A percentile compares a stretch with the other conserved stretches of the same genome.
Evolutionary conservation across 2,329 filamentous ascomycete genomes (phyloP).

Genomic region (Apiospora pterosperma): DNA sequence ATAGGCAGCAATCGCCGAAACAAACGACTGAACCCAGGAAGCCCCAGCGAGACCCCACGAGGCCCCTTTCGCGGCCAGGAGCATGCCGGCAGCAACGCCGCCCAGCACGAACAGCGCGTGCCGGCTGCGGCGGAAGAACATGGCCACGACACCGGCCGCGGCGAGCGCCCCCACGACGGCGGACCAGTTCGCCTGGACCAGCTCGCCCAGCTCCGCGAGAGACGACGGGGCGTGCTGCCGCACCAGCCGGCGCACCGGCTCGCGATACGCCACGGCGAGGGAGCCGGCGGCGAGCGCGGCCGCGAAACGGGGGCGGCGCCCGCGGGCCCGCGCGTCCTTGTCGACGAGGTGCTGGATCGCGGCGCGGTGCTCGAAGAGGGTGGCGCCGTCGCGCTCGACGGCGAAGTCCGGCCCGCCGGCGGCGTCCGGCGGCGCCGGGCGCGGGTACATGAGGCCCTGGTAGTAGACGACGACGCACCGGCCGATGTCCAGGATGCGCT

Average conservation of each 20-base stretch:
- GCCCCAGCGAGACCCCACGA: not conserved
- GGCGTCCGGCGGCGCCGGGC: not conserved
- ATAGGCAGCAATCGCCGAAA: not conserved
- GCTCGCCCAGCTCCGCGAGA: not conserved
- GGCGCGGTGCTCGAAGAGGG: not conserved
- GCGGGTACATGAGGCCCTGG: conserved; percentile 26
- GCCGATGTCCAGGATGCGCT: conserved; percentile 19
- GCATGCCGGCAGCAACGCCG: not conserved
- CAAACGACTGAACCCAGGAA: not conserved
- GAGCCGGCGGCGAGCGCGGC: not conserved
- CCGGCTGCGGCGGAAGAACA: not conserved
- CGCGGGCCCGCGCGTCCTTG: too few species aligned
- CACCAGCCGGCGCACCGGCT: not conserved
- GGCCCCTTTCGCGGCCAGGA: not conserved
- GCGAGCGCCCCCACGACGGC: not conserved
- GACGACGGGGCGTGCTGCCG: not conserved
- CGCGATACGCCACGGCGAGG: not conserved
- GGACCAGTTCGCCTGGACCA: not conserved
- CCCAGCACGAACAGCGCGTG: not conserved
- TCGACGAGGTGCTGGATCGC: not conserved
- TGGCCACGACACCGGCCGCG: not conserved
- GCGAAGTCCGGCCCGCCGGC: not conserved
- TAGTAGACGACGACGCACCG: conserved; percentile 26
- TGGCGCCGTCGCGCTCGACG: not conserved
- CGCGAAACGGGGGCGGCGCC: not conserved